Evolutionary conservation across 169 alveolate species (phyloP), one percentile per base, ranked within the genome.

Genomic region (Neospora caninum): DNA sequence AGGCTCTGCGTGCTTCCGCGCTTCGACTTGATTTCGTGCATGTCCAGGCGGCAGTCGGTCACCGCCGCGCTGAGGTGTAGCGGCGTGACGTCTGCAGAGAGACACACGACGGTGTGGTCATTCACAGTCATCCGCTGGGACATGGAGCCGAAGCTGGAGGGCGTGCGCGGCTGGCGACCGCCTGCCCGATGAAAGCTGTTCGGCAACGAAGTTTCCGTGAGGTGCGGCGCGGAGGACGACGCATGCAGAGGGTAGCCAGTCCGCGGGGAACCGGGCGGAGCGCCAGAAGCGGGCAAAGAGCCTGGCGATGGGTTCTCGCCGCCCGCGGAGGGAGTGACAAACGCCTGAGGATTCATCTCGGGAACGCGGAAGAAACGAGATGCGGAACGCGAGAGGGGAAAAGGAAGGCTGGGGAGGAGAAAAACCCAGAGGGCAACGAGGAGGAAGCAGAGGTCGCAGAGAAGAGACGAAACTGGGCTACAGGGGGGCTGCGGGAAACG

Each of bases 81-180:
- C 43, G 93, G 93, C 34, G 93, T 88, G 42, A 73, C 87, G 67
- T 42, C 93, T 20, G 93, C 93, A 39, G 93, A 64, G 6, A 88
- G 38, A 42, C 93, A 88, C 38, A 88, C 93, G 43, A 67, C 42
- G 54, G 54, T 88, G 86, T 78, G 86, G 22, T 78, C 86, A 22
- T 78, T 78, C 86, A 78, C 86, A 20, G 86, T 78, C 86, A 78
- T 38, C 39, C 86, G 86, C 86, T 78, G 86, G 20, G 86, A 78
- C 29, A 78, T n/a, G 20, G 86, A 38, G 49, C 86, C 86, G 45
- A n/a, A 20, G 4, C 45, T 16, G 27, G 86, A 13, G 29, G 86
- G 39, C 39, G 27, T 6, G n/a, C 86, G 41, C 39, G 41, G 45
- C 31, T 64, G 73, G 10, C n/a, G 22, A 10, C 86, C 22, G 49